Base-by-base conservation (phyloP, 208 protist species). In the Acanthamoeba healyi region DNA sequence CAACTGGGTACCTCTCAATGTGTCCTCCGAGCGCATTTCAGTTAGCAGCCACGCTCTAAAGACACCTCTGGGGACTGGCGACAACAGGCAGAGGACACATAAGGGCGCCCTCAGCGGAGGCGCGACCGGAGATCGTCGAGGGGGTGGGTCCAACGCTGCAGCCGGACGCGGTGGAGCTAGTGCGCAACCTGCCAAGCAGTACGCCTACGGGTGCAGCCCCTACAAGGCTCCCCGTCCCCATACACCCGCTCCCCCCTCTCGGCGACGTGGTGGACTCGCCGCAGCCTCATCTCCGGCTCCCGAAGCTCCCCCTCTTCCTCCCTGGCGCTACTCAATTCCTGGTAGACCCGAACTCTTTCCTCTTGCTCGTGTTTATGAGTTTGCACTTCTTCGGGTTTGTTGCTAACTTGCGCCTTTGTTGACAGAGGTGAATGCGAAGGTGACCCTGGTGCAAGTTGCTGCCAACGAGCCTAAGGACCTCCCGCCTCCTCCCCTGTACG, bases 141-240 rank as follows among this genome's bases (percentile, higher is more conserved):
- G 56, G 7, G 38, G 34, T 32, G 63, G 9, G 58, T 5, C 40
- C 14, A 10, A 17, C 4, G 51, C n/a, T n/a, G n/a, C n/a, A n/a
- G n/a, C n/a, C n/a, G n/a, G n/a, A n/a, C n/a, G n/a, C 42, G 49
- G 51, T 0, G 34, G 56, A 36, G 51, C 32, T 6, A 49, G 32
- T 14, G 63, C 29, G 32, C 29, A 24, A 7, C 77, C 77, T 10
- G 56, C 65, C 9, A 90, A 90, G 82, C 19, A 61, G 56, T 90
- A 90, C 9, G 82, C 82, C 9, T 90, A 90, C 56, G 82, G 82
- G 32, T 90, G 82, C 82, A 70, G 54, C 56, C 82, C 82, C 24
- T 90, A 90, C 51, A 90, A 90, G 56, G 19, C 82, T 1, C 82
- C 82, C 34, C 82, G 82, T 15, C n/a, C 38, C 40, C 2, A 24